Evolutionary conservation across 2,329 filamentous ascomycete species (phyloP), one percentile per base, ranked within the genome.

Genomic region (Trichoderma asperellum): DNA sequence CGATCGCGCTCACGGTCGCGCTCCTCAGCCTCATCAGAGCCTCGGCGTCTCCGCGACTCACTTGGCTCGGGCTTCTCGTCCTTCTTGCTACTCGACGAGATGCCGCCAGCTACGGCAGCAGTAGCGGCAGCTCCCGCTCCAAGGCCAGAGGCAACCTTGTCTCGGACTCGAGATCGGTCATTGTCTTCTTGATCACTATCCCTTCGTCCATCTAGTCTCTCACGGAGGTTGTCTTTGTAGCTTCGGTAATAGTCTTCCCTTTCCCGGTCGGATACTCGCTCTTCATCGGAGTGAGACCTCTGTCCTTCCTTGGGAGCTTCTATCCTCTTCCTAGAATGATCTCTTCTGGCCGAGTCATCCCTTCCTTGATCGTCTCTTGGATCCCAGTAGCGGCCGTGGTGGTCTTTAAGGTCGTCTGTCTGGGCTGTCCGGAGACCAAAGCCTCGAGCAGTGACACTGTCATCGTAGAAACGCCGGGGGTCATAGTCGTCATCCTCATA

Each of bases 381-480:
- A 73, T 81, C 73, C 59, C 75, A 70, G 8, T 79, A 78, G 6
- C 77, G 79, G 37, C 55, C 63, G n/a, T 79, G 81, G 27, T 80
- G 77, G 29, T 85, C 83, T 21, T 84, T 82, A 43, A 79, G 77
- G 27, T 80, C 77, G 74, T 69, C 77, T 66, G 61, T 73, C 27
- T 76, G 72, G 34, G 80, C 82, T 10, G 83, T 81, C 27, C 85
- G 83, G 69, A 87, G 82, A 29, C 85, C 85, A 71, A 87, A 87
- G 0, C 85, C 86, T 49, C 86, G 85, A 12, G 78, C 70, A 2
- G 79, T 70, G 16, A 87, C 79, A 47, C 78, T 79, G 1, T 86
- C 83, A 62, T 87, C 85, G 24, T 81, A 82, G 71, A 83, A 85
- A 35, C 77, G 76, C 2, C 74, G 70, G 7, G 76, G 79, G 14